Evolutionary conservation across 116 monocot species (phyloP).

Genomic region (Papilionanthe hybrid): DNA sequence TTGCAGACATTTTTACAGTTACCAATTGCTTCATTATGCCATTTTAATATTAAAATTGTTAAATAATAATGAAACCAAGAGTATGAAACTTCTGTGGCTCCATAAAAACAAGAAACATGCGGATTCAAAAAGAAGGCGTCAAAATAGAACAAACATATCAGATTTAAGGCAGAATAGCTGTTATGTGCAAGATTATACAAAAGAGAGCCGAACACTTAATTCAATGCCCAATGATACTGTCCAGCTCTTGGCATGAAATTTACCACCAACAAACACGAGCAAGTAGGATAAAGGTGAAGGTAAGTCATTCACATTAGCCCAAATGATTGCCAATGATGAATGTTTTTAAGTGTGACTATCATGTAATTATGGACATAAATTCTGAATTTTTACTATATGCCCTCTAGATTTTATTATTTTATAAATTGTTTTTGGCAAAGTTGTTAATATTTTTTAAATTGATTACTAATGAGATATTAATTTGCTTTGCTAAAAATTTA

Average conservation of each 20-base stretch:
- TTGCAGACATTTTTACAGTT: not conserved
- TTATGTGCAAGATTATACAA: not conserved
- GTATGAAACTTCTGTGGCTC: not conserved
- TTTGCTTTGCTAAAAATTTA: too few relatives aligned
- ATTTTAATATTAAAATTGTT: not conserved
- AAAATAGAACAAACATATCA: not conserved
- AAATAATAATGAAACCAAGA: not conserved
- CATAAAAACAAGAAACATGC: not conserved
- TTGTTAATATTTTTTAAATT: not conserved
- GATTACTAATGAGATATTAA: not conserved
- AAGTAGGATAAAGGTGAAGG: too few relatives aligned
- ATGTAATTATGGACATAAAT: too few relatives aligned
- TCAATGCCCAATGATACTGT: not conserved
- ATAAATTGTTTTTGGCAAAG: not conserved
- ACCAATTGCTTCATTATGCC: not conserved
- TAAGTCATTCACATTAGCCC: too few relatives aligned
- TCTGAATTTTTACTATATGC: not conserved
- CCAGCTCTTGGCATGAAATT: not conserved
- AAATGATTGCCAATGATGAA: too few relatives aligned
- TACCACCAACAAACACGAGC: not conserved
- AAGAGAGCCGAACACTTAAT: not conserved
- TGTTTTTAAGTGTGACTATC: too few relatives aligned
- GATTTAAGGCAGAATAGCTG: not conserved
- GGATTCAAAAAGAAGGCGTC: not conserved
- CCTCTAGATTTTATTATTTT: not conserved